phyloP scores from a whole-genome alignment of 495 filamentous ascomycete genomes.

The Thozetella sp. region DNA sequence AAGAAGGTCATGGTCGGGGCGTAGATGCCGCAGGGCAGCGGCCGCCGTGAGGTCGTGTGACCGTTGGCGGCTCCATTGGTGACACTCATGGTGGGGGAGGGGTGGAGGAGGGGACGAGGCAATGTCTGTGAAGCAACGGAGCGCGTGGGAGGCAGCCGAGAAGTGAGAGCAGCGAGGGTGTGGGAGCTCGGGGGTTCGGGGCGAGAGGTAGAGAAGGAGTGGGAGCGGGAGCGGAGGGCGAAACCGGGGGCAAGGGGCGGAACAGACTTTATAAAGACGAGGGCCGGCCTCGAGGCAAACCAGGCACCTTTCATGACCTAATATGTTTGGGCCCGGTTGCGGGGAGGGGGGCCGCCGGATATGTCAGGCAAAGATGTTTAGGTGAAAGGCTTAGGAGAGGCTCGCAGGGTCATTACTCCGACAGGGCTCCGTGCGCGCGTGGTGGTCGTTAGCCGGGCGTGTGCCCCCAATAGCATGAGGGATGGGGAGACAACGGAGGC shows the following conservation, averaged over 20 bases:
- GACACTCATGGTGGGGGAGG: constrained; percentile 30
- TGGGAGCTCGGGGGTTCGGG: constrained; percentile 6
- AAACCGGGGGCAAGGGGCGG: constrained; percentile 11
- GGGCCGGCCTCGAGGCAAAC: constrained; percentile 7
- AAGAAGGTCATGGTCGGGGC: constrained; percentile 93
- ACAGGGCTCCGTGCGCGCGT: constrained; percentile 5
- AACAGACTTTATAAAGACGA: constrained; percentile 26
- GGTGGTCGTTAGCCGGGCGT: neutral
- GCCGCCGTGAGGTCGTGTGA: constrained; percentile 47
- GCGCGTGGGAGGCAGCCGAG: neutral
- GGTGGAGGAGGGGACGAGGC: neutral
- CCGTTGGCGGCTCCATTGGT: constrained; percentile 36
- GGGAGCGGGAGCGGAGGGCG: constrained; percentile 15
- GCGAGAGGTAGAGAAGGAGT: constrained; percentile 12
- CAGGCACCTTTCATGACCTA: constrained; percentile 34
- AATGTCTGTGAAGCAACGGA: neutral
- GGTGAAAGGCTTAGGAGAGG: constrained; percentile 6
- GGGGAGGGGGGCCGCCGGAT: constrained; percentile 10
- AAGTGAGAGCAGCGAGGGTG: constrained; percentile 2
- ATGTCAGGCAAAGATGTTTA: neutral
- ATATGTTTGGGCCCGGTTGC: constrained; percentile 20
- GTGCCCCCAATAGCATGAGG: neutral
- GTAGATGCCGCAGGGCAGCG: constrained; percentile 84
- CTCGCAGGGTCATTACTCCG: constrained; percentile 41
- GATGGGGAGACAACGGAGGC: neutral